Evolutionary conservation across 2,329 filamentous ascomycete species (phyloP), one percentile per base, ranked within the genome.

Genomic region (Fonsecaea multimorphosa): DNA sequence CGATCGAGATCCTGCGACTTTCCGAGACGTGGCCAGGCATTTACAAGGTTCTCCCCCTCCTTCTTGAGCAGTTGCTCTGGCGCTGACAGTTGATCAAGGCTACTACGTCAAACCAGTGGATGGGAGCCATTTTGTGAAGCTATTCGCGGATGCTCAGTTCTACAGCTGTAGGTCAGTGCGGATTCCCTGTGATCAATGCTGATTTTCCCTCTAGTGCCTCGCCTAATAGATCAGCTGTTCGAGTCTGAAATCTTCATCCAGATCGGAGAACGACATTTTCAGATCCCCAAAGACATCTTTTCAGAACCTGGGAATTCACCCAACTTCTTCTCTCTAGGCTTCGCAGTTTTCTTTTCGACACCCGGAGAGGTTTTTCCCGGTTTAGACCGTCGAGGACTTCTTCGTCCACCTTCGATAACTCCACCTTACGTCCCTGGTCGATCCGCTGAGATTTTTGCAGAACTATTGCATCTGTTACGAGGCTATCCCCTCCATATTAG

Each of bases 61-160:
- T 36, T 38, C 34, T 36, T 44, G 49, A 55, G 9, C 3, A 12
- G 7, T 51, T 32, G 16, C 12, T 22, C 24, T 16, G 49, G 27
- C 14, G 44, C 63, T 68, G 34, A 69, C 27, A 8, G n/a, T 38
- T 22, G 38, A 31, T 57, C 22, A 55, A 84, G 85, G 94, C 53
- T 98, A 98, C 77, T 90, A 96, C 79, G 86, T 97, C 66, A 84
- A 85, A 63, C 93, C 94, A 2, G 86, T 87, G 68, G 90, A 97
- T 79, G 91, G 91, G 58, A 86, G 88, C 61, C 92, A 97, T 78
- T 97, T 94, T 77, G 93, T 97, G 72, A 92, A 91, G 64, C 82
- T 98, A 32, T 97, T 96, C 78, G 92, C 93, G 22, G 94, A 98
- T 78, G 92, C 94, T 1, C 94, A 97, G 75, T 97, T 97, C 79